Conservation (phyloP, 1,284 basidiomycete species). For the Macrocystidia cucumis region DNA sequence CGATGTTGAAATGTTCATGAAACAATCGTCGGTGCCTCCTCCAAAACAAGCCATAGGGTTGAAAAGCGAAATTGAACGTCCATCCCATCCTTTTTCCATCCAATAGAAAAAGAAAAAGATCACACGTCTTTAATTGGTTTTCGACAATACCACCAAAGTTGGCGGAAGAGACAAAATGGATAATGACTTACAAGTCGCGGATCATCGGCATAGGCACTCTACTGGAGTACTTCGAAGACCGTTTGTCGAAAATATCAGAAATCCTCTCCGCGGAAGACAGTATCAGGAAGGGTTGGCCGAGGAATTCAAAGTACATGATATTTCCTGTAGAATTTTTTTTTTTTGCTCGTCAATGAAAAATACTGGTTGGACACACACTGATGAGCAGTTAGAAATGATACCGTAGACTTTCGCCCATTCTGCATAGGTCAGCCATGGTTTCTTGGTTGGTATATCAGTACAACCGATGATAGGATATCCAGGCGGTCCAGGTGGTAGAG, state of each 20-base stretch:
- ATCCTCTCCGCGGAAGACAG: background rate
- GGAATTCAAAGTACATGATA: background rate
- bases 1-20: constrained; percentile 11
- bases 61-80: constrained; percentile 5
- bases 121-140: background rate
- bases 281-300: constrained; percentile 1
- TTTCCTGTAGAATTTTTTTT: no score
- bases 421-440: constrained; percentile 12
- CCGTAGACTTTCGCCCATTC: constrained; percentile 13
- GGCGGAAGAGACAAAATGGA: background rate
- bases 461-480: constrained; percentile 15
- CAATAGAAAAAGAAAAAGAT: background rate
- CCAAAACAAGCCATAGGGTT: constrained; percentile 11
- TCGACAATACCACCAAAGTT: background rate
- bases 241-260: background rate
- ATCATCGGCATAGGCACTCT: constrained; percentile 6
- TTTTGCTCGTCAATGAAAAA: no score
- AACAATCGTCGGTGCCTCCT: constrained; percentile 11
- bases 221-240: background rate
- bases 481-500: constrained; percentile 11
- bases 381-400: no score
- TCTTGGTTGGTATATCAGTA: constrained; percentile 12
- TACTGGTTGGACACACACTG: no score
- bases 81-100: constrained; percentile 7
- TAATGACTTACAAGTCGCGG: background rate